Evolutionary conservation across 2,329 filamentous ascomycete species (phyloP).

Genomic region (Diaporthe batatas): DNA sequence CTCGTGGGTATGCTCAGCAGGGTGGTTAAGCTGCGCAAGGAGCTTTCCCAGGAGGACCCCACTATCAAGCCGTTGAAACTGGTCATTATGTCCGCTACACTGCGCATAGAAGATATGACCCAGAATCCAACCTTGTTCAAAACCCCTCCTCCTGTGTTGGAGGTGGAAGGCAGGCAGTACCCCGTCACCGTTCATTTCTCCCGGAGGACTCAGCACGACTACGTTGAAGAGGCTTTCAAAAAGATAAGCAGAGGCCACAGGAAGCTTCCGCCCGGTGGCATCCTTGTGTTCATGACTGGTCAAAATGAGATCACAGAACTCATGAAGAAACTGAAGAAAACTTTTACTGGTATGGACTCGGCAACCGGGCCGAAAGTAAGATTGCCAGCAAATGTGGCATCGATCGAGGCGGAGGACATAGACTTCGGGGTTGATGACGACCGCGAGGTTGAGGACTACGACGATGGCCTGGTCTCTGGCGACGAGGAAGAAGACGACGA

Average conservation of each 20-base stretch:
- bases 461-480: constrained; percentile 67
- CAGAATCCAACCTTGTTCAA: constrained; percentile 86
- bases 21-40: constrained; percentile 85
- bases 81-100: constrained; percentile 97
- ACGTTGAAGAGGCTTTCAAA: constrained; percentile 88
- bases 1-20: constrained; percentile 97
- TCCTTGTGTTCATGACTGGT: constrained; percentile 94
- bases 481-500: constrained; percentile 71
- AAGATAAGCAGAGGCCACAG: constrained; percentile 90
- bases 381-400: constrained; percentile 81
- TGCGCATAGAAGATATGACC: constrained; percentile 90
- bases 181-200: constrained; percentile 92
- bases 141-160: constrained; percentile 82
- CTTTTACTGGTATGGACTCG: constrained; percentile 70
- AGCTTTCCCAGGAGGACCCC: constrained; percentile 79
- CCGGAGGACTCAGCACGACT: constrained; percentile 85
- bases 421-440: constrained; percentile 82
- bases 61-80: constrained; percentile 86
- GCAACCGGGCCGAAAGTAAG: constrained; percentile 76
- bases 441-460: constrained; percentile 69
- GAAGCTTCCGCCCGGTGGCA: constrained; percentile 90
- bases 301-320: constrained; percentile 91
- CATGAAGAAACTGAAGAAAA: constrained; percentile 81
- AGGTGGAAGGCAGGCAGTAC: constrained; percentile 93
- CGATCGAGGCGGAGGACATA: constrained; percentile 87